phyloP scores from a whole-genome alignment of 2,329 filamentous ascomycete genomes.

The Stromatinia cepivora region DNA sequence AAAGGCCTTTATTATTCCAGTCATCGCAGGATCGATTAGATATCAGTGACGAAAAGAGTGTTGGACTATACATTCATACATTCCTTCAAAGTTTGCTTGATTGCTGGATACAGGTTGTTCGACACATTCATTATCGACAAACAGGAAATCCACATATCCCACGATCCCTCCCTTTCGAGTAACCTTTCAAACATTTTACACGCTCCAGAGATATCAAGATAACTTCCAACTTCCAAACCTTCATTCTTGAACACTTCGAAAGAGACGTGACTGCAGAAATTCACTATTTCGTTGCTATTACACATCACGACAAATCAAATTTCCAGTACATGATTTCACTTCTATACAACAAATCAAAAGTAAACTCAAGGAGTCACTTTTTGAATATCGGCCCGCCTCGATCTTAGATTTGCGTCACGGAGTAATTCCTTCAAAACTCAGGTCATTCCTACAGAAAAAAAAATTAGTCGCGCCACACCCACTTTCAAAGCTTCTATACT shows the following conservation, averaged over 20 bases:
- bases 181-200: slow-evolving; percentile 1
- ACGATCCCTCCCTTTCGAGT: slow-evolving; percentile 15
- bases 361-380: slow-evolving; percentile 5
- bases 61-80: slow-evolving; percentile 34
- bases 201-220: background rate
- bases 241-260: background rate
- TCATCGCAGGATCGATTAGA: slow-evolving; percentile 35
- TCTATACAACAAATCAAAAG: background rate
- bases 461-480: background rate
- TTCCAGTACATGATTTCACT: background rate
- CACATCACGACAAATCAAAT: background rate
- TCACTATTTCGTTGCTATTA: background rate
- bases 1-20: slow-evolving; percentile 20
- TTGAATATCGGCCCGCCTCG: slow-evolving; percentile 8
- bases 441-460: slow-evolving; percentile 11
- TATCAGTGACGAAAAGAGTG: background rate
- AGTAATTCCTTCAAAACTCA: slow-evolving; percentile 7
- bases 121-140: slow-evolving; percentile 37
- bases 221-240: background rate
- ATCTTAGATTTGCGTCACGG: background rate
- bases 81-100: slow-evolving; percentile 28
- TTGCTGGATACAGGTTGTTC: slow-evolving; percentile 36
- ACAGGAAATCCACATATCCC: slow-evolving; percentile 20
- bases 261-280: background rate
- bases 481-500: background rate